These are phyloP conservation scores for Lathyrus tuberosus DNA, from an alignment of 306 rosid genomes.

Conservation along the genomic window DNA sequence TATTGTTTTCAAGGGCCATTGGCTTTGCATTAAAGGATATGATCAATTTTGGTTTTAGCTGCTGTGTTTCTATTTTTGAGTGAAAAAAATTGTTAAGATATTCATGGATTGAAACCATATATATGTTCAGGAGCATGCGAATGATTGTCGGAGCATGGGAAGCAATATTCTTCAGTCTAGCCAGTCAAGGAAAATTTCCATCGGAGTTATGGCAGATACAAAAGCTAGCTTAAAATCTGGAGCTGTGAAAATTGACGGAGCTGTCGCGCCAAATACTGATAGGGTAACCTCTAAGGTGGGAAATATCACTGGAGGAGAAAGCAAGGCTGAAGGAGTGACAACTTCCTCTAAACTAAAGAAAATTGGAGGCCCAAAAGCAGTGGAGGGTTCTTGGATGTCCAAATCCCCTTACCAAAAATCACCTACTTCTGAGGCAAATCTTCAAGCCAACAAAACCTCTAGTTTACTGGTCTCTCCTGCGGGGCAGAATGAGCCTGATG, in stretches of 20 bases:
- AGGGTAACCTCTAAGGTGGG: conserved; percentile 43
- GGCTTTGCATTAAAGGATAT: not conserved
- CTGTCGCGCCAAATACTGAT: conserved; percentile 49
- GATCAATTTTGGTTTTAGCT: conserved; percentile 20
- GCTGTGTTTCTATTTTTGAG: conserved; percentile 17
- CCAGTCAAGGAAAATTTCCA: conserved; percentile 89
- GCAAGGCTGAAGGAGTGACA: conserved; percentile 45
- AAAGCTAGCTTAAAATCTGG: conserved; percentile 47
- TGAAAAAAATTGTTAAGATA: conserved; percentile 1
- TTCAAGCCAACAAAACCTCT: conserved; percentile 49
- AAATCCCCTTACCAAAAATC: conserved; percentile 47
- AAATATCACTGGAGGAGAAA: conserved; percentile 43
- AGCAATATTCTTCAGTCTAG: conserved; percentile 64
- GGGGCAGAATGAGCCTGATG: conserved; percentile 44
- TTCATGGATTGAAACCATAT: conserved; percentile 37
- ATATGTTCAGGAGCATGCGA: conserved; percentile 60
- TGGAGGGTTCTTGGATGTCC: conserved; percentile 56
- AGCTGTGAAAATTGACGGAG: conserved; percentile 47
- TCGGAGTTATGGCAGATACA: conserved; percentile 77
- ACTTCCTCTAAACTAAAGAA: conserved; percentile 46
- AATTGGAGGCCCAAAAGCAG: conserved; percentile 45
- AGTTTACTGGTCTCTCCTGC: conserved; percentile 49
- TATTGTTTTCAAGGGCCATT: not conserved
- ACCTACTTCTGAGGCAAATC: conserved; percentile 48
- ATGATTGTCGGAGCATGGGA: conserved; percentile 66